Evolutionary conservation across 2,329 filamentous ascomycete genomes (phyloP).

Genomic region (Cladosporium cucumerinum): DNA sequence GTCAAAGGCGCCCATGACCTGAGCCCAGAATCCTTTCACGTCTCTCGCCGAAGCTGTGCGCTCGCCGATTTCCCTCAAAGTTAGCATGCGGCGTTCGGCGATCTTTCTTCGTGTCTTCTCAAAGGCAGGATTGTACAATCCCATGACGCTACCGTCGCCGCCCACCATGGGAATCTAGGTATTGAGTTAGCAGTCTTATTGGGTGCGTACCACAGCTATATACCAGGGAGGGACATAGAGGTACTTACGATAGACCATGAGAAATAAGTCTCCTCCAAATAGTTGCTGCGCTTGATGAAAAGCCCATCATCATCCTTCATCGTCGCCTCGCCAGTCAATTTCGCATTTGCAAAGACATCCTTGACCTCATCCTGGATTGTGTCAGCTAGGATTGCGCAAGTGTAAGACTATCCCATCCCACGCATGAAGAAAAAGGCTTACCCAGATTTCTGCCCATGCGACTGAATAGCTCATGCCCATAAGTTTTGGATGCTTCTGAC

Average conservation of each 20-base stretch:
- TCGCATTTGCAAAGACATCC: constrained; percentile 65
- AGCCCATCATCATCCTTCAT: constrained; percentile 82
- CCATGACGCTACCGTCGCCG: constrained; percentile 64
- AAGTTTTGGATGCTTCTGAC: constrained; percentile 69
- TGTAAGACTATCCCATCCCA: neutral
- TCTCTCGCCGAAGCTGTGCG: constrained; percentile 69
- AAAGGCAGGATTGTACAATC: constrained; percentile 75
- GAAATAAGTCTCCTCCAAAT: constrained; percentile 76
- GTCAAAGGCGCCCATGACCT: constrained; percentile 65
- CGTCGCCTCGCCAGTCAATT: constrained; percentile 68
- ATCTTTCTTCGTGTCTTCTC: constrained; percentile 77
- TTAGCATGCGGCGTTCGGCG: constrained; percentile 75
- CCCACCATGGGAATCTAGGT: constrained; percentile 66
- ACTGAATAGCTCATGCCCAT: constrained; percentile 70
- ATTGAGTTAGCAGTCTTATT: neutral
- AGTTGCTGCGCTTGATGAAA: constrained; percentile 67
- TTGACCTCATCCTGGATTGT: constrained; percentile 53
- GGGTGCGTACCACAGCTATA: neutral
- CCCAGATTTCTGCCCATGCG: constrained; percentile 73
- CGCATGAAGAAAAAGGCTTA: neutral
- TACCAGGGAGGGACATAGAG: neutral
- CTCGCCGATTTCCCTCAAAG: constrained; percentile 73
- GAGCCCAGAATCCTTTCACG: constrained; percentile 69
- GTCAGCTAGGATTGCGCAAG: neutral
- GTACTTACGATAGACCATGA: constrained; percentile 63